Evolutionary conservation across 176 grass and related monocot species (phyloP), one percentile per base, ranked within the genome.

Genomic region (Triticum dicoccoides): DNA sequence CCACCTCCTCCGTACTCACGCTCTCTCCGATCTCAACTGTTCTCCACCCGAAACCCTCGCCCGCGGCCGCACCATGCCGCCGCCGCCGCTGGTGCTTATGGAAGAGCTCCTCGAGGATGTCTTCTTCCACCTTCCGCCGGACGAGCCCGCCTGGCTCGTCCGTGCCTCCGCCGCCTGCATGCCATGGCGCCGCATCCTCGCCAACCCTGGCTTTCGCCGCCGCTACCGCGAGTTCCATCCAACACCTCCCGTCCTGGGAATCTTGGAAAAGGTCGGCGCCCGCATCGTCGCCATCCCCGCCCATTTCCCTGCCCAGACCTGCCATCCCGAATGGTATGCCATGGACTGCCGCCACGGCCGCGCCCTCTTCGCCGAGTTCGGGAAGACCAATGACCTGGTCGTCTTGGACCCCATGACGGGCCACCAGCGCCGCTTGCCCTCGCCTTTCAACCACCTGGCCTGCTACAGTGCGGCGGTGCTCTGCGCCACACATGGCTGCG

Each of bases 171-270:
- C 35, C 37, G 65, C 35, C 51, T 86, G 65, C 66, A 80, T 62
- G 17, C 8, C 51, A 4, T 80, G 52, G 66, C 52, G 65, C 35
- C 25, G 11, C 84, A 27, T 62, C 65, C 84, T 80, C 51, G 78
- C 77, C 37, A 37, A 21, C 35, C 33, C 24, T 1, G 11, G 23
- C 17, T 86, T 86, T 25, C 65, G 78, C 17, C 35, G 75, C 76
- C 51, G 65, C 49, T 80, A 86, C 84, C 65, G 76, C 47, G 24
- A 34, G 23, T 79, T 86, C 75, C 76, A 79, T 34, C 6, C 24
- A 24, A 12, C 4, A 12, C 73, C 73, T 20, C 61, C 83, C 35
- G 1, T 71, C 68, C 35, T 71, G 1, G 68, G 68, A 9, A 11
- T 21, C 68, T 12, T 71, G 9, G 2, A 15, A 2, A 35, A 7